These are phyloP conservation scores for Claviceps sorghi DNA, from an alignment of 2,329 filamentous ascomycete species.

Conservation along the genomic window DNA sequence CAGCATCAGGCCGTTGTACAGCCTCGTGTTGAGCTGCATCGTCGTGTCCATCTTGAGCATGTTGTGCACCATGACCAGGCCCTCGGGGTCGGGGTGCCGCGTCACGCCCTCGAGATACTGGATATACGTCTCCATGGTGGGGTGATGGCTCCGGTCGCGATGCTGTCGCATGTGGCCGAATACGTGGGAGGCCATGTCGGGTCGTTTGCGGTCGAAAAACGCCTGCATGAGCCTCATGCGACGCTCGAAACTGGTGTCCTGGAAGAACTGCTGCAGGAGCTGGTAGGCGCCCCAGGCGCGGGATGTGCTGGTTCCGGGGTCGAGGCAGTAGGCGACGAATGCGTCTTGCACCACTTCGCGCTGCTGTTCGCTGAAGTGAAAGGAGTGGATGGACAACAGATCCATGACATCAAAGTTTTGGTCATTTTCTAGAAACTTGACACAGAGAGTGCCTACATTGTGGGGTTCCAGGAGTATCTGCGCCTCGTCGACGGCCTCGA, in stretches of 20 bases:
- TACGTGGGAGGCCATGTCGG: conserved; percentile 73
- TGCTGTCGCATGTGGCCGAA: conserved; percentile 92
- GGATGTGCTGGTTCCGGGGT: conserved; percentile 45
- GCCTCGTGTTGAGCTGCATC: conserved; percentile 57
- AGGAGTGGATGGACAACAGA: conserved; percentile 60
- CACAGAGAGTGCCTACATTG: conserved; percentile 59
- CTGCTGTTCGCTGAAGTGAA: conserved; percentile 55
- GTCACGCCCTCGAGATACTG: conserved; percentile 64
- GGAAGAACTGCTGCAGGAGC: conserved; percentile 49
- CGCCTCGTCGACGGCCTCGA: conserved; percentile 57
- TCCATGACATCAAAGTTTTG: conserved; percentile 70
- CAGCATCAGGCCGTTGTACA: conserved; percentile 78
- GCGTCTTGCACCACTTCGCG: conserved; percentile 50
- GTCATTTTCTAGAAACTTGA: conserved; percentile 59
- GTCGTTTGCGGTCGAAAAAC: conserved; percentile 63
- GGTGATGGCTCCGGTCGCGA: conserved; percentile 45
- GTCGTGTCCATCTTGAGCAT: conserved; percentile 87
- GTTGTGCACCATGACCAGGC: conserved; percentile 67
- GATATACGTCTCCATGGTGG: conserved; percentile 62
- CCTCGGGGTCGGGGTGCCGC: conserved; percentile 35
- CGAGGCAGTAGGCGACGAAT: conserved; percentile 53
- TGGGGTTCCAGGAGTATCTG: conserved; percentile 55
- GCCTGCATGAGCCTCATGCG: conserved; percentile 63
- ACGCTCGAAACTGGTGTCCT: conserved; percentile 47
- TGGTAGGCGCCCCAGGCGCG: conserved; percentile 52